Percentiles rank a stretch among this genome's conserved stretches.
Evolutionary conservation across 1,284 basidiomycete genomes (phyloP).

Genomic region (Trichosporon sp.): DNA sequence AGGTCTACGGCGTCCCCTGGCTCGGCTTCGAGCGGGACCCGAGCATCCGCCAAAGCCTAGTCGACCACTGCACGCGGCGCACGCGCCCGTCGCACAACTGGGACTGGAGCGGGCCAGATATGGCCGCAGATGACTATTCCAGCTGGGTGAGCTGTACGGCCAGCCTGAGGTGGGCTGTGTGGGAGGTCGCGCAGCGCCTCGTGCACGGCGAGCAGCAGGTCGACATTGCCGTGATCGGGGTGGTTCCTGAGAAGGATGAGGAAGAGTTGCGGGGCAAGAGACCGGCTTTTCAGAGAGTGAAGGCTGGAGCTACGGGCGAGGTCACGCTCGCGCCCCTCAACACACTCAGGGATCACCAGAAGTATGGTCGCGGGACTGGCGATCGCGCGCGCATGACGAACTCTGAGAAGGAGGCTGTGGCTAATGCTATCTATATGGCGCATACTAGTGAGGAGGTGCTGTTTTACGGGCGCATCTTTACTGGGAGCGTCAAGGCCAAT

Average conservation of each 20-base stretch:
- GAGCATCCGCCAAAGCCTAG: constrained; percentile 24
- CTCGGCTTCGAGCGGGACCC: constrained; percentile 8
- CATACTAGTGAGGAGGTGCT: constrained; percentile 21
- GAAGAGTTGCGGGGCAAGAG: too few relatives aligned
- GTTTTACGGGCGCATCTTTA: constrained; percentile 33
- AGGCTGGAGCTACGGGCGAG: constrained; percentile 5
- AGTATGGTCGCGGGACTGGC: background rate
- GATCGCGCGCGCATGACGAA: constrained; percentile 12
- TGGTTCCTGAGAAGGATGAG: background rate
- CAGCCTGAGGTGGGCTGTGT: constrained; percentile 27
- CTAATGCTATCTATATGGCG: constrained; percentile 13
- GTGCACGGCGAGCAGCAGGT: constrained; percentile 7
- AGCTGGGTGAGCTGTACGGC: constrained; percentile 28
- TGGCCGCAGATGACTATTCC: constrained; percentile 14
- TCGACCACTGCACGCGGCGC: constrained; percentile 29
- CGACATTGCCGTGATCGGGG: constrained; percentile 18
- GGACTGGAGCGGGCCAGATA: constrained; percentile 19
- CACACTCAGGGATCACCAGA: background rate
- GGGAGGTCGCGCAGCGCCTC: constrained; percentile 28
- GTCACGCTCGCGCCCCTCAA: constrained; percentile 6
- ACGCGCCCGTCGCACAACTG: constrained; percentile 16
- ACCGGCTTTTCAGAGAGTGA: background rate
- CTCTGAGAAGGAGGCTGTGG: constrained; percentile 16
- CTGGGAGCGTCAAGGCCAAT: constrained; percentile 21
- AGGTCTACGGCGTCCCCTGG: constrained; percentile 1